Conservation (phyloP, 2,329 filamentous ascomycete species). For the Neopestalotiopsis sp. region DNA sequence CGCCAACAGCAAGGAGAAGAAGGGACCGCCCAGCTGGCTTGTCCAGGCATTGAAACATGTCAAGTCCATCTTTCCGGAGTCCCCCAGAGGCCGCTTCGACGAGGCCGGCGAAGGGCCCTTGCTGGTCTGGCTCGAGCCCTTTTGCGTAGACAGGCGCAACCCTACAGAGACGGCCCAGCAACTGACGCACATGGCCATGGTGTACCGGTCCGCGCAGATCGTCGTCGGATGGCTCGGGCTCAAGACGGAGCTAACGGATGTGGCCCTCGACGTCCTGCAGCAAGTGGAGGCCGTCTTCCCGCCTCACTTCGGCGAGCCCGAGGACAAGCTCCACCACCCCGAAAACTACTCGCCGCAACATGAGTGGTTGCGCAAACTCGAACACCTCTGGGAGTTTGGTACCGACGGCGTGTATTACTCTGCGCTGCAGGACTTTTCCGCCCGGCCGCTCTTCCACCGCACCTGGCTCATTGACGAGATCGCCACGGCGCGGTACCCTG, state of each 20-base stretch:
- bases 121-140: constrained; percentile 5
- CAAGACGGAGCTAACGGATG: constrained; percentile 10
- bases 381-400: constrained; percentile 27
- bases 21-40: constrained; percentile 4
- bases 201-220: constrained; percentile 12
- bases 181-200: constrained; percentile 15
- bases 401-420: constrained; percentile 21
- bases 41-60: constrained; percentile 13
- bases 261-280: neutral
- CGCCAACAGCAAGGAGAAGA: neutral
- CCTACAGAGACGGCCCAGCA: constrained; percentile 9
- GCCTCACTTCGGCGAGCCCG: constrained; percentile 10
- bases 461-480: constrained; percentile 44
- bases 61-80: constrained; percentile 7
- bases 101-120: neutral
- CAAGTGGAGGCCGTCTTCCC: constrained; percentile 13
- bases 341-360: constrained; percentile 13
- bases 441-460: constrained; percentile 39
- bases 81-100: neutral
- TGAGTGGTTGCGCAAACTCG: constrained; percentile 21
- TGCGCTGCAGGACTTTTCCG: constrained; percentile 35
- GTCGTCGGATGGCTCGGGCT: constrained; percentile 15
- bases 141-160: constrained; percentile 11
- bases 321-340: constrained; percentile 6
- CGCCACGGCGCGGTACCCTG: constrained; percentile 36